A percentile compares a stretch with the other conserved stretches of the same genome.
phyloP scores from a whole-genome alignment of 2,329 filamentous ascomycete genomes.

The Dactylellina haptotyla region DNA sequence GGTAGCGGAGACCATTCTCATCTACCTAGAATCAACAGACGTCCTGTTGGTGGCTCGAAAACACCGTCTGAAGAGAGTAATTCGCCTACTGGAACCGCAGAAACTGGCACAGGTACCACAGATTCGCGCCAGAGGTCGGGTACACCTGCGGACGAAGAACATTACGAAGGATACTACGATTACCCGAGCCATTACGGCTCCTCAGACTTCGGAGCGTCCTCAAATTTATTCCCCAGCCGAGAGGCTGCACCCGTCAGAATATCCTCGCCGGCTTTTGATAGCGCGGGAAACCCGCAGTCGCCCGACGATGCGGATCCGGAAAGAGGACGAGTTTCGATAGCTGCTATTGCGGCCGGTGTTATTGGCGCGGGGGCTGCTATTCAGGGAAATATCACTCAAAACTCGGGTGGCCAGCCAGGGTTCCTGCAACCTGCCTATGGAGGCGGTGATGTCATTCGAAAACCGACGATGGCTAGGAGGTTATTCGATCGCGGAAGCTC shows the following conservation, averaged over 20 bases:
- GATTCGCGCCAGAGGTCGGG: conserved; percentile 35
- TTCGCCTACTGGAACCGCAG: conserved; percentile 45
- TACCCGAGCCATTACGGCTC: conserved; percentile 39
- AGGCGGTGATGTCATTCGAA: conserved; percentile 29
- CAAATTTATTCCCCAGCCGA: conserved; percentile 38
- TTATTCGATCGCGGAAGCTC: conserved; percentile 50
- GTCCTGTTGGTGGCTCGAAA: conserved; percentile 38
- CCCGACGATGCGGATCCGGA: conserved; percentile 39
- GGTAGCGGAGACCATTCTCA: conserved; percentile 49
- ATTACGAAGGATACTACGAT: conserved; percentile 52
- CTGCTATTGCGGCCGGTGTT: conserved; percentile 39
- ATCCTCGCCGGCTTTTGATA: conserved; percentile 46
- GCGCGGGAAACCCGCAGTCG: conserved; percentile 36
- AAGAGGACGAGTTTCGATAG: conserved; percentile 39
- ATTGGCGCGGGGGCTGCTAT: conserved; percentile 43
- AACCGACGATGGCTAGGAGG: conserved; percentile 49
- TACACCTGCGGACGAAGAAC: conserved; percentile 46
- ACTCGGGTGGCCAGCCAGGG: conserved; percentile 15
- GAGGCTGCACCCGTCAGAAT: conserved; percentile 47
- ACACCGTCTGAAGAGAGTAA: conserved; percentile 51
- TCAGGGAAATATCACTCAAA: conserved; percentile 35
- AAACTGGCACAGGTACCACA: conserved; percentile 45
- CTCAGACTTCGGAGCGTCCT: conserved; percentile 28
- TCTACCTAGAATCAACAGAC: conserved; percentile 45
- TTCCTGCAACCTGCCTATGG: conserved; percentile 11